Base-by-base conservation (phyloP, 345 rosid species). In the Gossypium arboreum region DNA sequence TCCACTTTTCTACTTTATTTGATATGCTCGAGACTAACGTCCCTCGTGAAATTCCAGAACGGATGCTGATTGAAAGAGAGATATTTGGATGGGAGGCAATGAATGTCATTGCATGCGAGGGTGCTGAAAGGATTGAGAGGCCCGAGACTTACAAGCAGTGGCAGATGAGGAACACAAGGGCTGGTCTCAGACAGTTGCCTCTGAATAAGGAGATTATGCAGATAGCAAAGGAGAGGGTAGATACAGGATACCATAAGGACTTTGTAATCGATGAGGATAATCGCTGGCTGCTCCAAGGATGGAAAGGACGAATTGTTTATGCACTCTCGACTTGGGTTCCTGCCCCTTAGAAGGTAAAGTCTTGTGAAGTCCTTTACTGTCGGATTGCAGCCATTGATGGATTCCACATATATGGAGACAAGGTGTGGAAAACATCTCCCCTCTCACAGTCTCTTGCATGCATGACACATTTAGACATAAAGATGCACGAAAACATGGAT, bases 131-230 rank as follows among this genome's bases (percentile, higher is more conserved):
- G 72, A 78, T 86, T 20, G 87, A 86, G 70, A 84, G 85, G 82
- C 90, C 88, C 0, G 90, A 86, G 73, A 84, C 88, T 9, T 86
- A 84, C 84, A 84, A 84, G 82, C 88, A 81, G 65, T 86, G 89
- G 82, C 89, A 84, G 74, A 77, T 73, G 68, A 72, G 88, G 69
- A 81, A 52, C 20, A 55, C 7, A 24, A 81, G 91, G 72, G 84
- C 86, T 13, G 89, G 89, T 45, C 79, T 86, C 54, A 79, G 54
- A 58, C 91, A 79, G 73, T 81, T 86, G 27, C 87, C 82, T 0
- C 76, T 86, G 73, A 72, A 81, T 72, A 75, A 76, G 50, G 91
- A 82, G 60, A 86, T 88, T 61, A 50, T 44, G 72, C 64, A 68
- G 58, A 79, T 24, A 59, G 81, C 89, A 8, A 76, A 83, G 78